Percentiles rank a stretch among this genome's conserved stretches.
These are phyloP conservation scores for Mrakia gelida DNA, from an alignment of 768 basidiomycete species.

Conservation along the genomic window DNA sequence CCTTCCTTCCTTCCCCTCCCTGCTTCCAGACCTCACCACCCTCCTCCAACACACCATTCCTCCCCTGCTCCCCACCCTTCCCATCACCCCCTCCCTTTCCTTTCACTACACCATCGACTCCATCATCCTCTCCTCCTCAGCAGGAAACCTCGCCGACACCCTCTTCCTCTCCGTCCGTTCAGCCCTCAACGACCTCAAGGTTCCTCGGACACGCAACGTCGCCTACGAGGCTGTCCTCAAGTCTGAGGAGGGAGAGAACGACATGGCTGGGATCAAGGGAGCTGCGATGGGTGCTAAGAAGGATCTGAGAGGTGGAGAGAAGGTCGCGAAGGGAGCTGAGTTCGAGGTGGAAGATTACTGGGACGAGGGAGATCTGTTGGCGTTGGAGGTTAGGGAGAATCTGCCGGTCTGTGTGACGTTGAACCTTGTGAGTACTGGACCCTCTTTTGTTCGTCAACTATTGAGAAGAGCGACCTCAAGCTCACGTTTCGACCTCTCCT, in stretches of 20 bases:
- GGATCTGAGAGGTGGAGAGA: constrained; percentile 13
- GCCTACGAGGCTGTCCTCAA: constrained; percentile 22
- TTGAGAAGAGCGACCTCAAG: not conserved
- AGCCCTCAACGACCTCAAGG: constrained; percentile 25
- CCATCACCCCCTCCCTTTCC: constrained; percentile 25
- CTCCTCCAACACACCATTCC: constrained; percentile 29
- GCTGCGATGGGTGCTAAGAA: constrained; percentile 24
- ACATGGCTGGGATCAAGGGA: constrained; percentile 31
- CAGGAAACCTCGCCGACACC: constrained; percentile 25
- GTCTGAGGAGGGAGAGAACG: constrained; percentile 26
- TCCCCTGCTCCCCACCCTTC: constrained; percentile 19
- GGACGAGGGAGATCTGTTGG: constrained; percentile 65
- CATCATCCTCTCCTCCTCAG: constrained; percentile 23
- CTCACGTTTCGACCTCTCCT: too few species aligned
- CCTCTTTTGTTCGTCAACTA: not conserved
- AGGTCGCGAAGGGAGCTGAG: constrained; percentile 55
- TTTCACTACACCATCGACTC: constrained; percentile 32
- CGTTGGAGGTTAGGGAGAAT: constrained; percentile 56
- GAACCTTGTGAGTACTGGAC: constrained; percentile 58
- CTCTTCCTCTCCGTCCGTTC: constrained; percentile 29
- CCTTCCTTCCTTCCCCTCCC: not conserved
- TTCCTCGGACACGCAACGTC: constrained; percentile 29
- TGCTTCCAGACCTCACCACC: constrained; percentile 23
- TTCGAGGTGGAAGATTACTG: constrained; percentile 84
- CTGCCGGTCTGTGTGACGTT: constrained; percentile 77